Evolutionary conservation across 2,329 filamentous ascomycete genomes (phyloP), one percentile per base, ranked within the genome.

Genomic region (Fusarium begoniae): DNA sequence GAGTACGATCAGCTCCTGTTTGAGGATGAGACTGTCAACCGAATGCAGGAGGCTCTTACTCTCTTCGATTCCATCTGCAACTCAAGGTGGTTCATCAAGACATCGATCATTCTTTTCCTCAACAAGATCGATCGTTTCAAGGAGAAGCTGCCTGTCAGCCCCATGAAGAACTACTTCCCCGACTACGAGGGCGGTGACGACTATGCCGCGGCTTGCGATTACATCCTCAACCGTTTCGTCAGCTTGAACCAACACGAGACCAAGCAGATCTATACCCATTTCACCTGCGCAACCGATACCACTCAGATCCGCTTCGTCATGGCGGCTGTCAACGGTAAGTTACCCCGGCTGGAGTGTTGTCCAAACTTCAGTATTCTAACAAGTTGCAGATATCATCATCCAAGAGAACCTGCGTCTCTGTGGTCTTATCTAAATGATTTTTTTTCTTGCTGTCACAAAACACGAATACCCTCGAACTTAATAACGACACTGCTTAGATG

Each of bases 181-280:
- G 94, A 96, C 80, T 96, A 94, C 83, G 96, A 98, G 87, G 94
- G 96, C 77, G 96, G 96, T 78, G 93, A 97, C 78, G 96, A 99
- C 85, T 99, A 99, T 81, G 92, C 93, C 45, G 93, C 94, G 58
- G 96, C 96, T 43, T 99, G 96, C 86, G 96, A 99, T 84, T 99
- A 99, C 86, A 98, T 99, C 80, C 90, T 99, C 72, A 98, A 98
- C 89, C 91, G 96, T 82, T 99, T 99, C 85, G 96, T 98, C 80
- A 96, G 94, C 82, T 88, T 99, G 82, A 99, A 99, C 87, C 96
- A 98, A 85, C 96, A 98, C 83, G 96, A 98, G 87, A 98, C 95
- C 63, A 99, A 99, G 89, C 96, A 99, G 84, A 98, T 99, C 83
- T 99, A 99, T 89, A 99, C 96, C 68, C 96, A 98, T 85, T 99